These are phyloP conservation scores for Solanum chiquidenum DNA, from an alignment of 257 asterid genomes.

Conservation along the genomic window DNA sequence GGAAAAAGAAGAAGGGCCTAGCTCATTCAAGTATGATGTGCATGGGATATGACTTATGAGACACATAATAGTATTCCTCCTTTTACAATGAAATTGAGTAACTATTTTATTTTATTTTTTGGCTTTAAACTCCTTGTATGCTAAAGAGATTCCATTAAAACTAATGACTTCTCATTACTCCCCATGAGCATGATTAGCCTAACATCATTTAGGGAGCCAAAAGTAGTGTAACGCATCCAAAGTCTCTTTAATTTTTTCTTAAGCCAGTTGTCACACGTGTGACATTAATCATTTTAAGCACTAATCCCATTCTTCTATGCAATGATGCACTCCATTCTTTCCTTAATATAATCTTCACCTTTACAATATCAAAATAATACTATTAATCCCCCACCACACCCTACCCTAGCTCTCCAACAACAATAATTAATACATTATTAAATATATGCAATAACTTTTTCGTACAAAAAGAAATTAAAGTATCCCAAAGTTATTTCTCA, in stretches of 20 bases:
- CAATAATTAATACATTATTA: neutral
- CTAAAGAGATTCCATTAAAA: neutral
- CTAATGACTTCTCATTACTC: neutral
- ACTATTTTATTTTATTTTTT: neutral
- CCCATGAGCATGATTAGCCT: slow-evolving; percentile 27
- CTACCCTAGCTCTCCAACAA: neutral
- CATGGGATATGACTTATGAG: neutral
- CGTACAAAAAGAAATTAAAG: neutral
- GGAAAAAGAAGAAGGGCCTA: neutral
- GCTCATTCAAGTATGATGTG: neutral
- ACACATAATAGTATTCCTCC: neutral
- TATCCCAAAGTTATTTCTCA: neutral
- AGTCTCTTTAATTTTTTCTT: slow-evolving; percentile 13
- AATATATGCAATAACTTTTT: neutral
- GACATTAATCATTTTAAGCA: slow-evolving; percentile 59
- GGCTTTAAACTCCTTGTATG: neutral
- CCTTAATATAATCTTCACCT: slow-evolving; percentile 5
- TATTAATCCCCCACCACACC: neutral
- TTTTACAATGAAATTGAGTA: neutral
- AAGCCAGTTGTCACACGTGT: slow-evolving; percentile 79
- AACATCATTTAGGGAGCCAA: slow-evolving; percentile 34
- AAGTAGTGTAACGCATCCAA: slow-evolving; percentile 5
- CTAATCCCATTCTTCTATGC: slow-evolving; percentile 36
- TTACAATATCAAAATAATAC: neutral
- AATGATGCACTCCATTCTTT: slow-evolving; percentile 48